Conservation (phyloP, 1,139 yeast species). For the Blastobotrys indianensis region DNA sequence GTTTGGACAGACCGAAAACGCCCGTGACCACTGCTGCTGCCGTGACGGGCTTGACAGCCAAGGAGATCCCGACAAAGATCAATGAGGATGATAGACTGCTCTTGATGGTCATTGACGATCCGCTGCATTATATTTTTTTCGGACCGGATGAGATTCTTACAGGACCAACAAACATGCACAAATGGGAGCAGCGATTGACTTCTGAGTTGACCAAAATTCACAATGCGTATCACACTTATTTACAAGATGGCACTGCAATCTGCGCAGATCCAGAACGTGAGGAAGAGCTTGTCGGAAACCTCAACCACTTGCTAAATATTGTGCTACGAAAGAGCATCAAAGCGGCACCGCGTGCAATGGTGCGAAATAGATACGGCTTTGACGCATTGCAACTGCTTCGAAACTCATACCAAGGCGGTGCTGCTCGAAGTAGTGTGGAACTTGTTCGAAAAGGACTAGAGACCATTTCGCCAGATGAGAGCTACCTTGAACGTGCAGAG, state of each 20-base stretch:
- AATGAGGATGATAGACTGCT: slow-evolving; percentile 10
- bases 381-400: slow-evolving; percentile 9
- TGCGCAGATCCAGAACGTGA: slow-evolving; percentile 10
- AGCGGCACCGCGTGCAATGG: slow-evolving; percentile 12
- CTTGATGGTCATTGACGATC: slow-evolving; percentile 10
- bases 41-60: background rate
- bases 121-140: slow-evolving; percentile 8
- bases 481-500: slow-evolving; percentile 11
- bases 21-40: too few relatives aligned
- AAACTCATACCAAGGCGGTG: slow-evolving; percentile 5
- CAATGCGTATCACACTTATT: slow-evolving; percentile 5
- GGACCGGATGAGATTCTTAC: slow-evolving; percentile 9
- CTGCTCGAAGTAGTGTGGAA: slow-evolving; percentile 11
- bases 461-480: slow-evolving; percentile 10
- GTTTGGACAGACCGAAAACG: too few relatives aligned
- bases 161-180: slow-evolving; percentile 12
- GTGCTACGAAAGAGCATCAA: slow-evolving; percentile 10
- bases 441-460: slow-evolving; percentile 10
- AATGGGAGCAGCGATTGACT: slow-evolving; percentile 11
- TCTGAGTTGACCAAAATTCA: slow-evolving; percentile 11
- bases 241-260: slow-evolving; percentile 10
- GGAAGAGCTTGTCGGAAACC: slow-evolving; percentile 1
- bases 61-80: slow-evolving; percentile 5
- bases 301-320: slow-evolving; percentile 8
- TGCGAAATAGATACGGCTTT: slow-evolving; percentile 10